phyloP scores from a whole-genome alignment of 176 grass and related monocot genomes.

The Ananas comosus region DNA sequence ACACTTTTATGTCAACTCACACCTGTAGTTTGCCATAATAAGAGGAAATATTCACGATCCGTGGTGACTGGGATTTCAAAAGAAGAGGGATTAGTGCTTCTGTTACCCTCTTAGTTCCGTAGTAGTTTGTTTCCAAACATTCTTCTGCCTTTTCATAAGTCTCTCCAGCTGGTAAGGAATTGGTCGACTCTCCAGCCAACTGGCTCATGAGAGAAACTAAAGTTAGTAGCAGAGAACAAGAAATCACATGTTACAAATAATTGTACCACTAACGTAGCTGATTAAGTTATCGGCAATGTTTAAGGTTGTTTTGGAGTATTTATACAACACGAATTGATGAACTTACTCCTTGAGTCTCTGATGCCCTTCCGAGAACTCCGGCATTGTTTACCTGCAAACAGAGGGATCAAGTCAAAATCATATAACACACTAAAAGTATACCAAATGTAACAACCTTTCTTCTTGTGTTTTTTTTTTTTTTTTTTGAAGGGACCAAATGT shows the following conservation, averaged over 20 bases:
- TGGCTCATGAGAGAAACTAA: background rate
- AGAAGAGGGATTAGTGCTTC: constrained; percentile 42
- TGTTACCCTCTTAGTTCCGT: constrained; percentile 35
- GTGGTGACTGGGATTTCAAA: constrained; percentile 28
- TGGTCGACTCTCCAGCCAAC: background rate
- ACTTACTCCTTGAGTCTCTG: constrained; percentile 12
- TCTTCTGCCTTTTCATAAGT: constrained; percentile 22
- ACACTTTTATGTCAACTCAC: background rate
- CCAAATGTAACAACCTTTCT: too few relatives aligned
- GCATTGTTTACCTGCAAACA: constrained; percentile 55
- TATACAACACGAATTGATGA: too few relatives aligned
- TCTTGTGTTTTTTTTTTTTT: too few relatives aligned
- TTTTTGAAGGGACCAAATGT: too few relatives aligned
- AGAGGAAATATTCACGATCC: constrained; percentile 55
- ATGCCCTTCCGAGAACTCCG: constrained; percentile 35
- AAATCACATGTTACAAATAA: background rate
- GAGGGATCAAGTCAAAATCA: background rate
- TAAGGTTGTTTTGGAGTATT: too few relatives aligned
- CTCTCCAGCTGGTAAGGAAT: constrained; percentile 22
- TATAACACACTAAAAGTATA: background rate
- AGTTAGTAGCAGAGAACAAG: background rate
- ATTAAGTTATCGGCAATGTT: too few relatives aligned
- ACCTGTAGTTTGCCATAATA: constrained; percentile 28
- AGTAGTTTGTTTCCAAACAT: constrained; percentile 53
- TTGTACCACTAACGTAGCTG: too few relatives aligned